These are phyloP conservation scores for Drechslera avenae DNA, from an alignment of 2,329 filamentous ascomycete species.

Conservation along the genomic window DNA sequence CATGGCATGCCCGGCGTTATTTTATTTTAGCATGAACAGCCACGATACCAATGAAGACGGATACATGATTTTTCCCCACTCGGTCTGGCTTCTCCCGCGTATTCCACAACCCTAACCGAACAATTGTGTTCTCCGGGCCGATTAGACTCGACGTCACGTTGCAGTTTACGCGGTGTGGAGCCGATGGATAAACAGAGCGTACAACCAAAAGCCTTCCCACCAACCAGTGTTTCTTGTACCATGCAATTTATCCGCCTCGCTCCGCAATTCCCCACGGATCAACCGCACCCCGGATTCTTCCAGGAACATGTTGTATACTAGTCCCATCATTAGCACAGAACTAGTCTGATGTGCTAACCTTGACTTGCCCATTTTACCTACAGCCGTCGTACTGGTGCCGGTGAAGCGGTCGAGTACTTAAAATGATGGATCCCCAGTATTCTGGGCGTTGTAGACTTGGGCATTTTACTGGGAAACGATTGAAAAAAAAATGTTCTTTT, in stretches of 20 bases:
- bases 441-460: not conserved
- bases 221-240: slow-evolving; percentile 33
- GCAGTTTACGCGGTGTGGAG: slow-evolving; percentile 17
- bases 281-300: slow-evolving; percentile 16
- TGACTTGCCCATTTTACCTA: slow-evolving; percentile 23
- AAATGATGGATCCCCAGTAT: slow-evolving; percentile 11
- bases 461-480: not conserved
- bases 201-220: slow-evolving; percentile 19
- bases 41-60: slow-evolving; percentile 33
- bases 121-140: slow-evolving; percentile 7
- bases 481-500: slow-evolving; percentile 21
- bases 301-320: slow-evolving; percentile 25
- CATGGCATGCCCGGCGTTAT: slow-evolving; percentile 19
- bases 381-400: slow-evolving; percentile 22
- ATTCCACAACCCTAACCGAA: slow-evolving; percentile 2
- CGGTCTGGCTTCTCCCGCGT: not conserved
- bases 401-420: slow-evolving; percentile 16
- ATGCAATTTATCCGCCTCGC: slow-evolving; percentile 42
- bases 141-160: slow-evolving; percentile 2
- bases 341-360: slow-evolving; percentile 24
- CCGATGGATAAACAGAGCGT: slow-evolving; percentile 25
- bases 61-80: slow-evolving; percentile 6
- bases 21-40: slow-evolving; percentile 4
- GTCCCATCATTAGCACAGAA: slow-evolving; percentile 15
- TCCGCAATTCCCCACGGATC: slow-evolving; percentile 31